Percentiles rank a stretch among this genome's conserved stretches.
Conservation (phyloP, 2,329 filamentous ascomycete species). For the Mariannaea elegans region DNA sequence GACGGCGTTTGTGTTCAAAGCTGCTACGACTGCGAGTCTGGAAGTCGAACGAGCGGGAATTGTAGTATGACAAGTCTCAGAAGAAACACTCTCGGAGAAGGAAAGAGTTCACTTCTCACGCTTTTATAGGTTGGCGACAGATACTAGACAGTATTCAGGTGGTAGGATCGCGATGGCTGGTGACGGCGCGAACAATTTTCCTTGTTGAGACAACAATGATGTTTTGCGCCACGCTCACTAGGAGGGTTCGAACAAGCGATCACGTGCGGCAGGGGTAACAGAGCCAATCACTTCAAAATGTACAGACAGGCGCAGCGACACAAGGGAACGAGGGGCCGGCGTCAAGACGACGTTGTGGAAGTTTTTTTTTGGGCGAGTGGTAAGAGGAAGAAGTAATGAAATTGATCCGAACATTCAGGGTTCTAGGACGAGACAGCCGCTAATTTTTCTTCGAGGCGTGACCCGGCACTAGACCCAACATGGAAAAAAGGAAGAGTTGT, state of each 20-base stretch:
- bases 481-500: constrained; percentile 15
- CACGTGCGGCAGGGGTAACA: constrained; percentile 31
- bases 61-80: not conserved
- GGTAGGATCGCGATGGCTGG: constrained; percentile 13
- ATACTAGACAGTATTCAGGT: not conserved
- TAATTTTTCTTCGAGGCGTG: constrained; percentile 33
- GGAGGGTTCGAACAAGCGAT: constrained; percentile 18
- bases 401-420: constrained; percentile 29
- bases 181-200: constrained; percentile 33
- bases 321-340: constrained; percentile 22
- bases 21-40: constrained; percentile 15
- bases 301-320: constrained; percentile 23
- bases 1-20: not conserved
- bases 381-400: constrained; percentile 35
- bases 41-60: constrained; percentile 10
- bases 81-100: not conserved
- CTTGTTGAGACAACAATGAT: constrained; percentile 18
- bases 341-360: constrained; percentile 28
- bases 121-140: constrained; percentile 14
- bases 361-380: constrained; percentile 17
- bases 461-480: constrained; percentile 29
- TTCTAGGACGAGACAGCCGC: constrained; percentile 29
- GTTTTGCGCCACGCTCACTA: constrained; percentile 31
- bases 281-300: constrained; percentile 23
- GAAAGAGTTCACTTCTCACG: not conserved